phyloP scores from a whole-genome alignment of 1,139 yeast genomes.

The Hemisphaericaspora lyxosophila region DNA sequence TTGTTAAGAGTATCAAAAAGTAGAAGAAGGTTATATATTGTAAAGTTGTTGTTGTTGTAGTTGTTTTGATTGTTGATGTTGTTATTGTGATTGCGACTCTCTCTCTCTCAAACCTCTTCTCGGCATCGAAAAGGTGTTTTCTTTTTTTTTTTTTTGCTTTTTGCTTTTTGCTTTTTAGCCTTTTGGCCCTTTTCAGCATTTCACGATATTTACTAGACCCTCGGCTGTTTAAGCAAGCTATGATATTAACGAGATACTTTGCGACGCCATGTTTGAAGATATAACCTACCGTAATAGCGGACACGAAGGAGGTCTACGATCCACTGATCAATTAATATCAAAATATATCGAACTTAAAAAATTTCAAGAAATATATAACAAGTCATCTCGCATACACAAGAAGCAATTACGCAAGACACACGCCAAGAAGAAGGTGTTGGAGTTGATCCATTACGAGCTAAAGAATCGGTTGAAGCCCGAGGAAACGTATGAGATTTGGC shows the following conservation, averaged over 20 bases:
- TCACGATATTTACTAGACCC: too few relatives aligned
- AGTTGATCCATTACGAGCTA: slow-evolving; percentile 18
- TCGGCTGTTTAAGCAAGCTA: too few relatives aligned
- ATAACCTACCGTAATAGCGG: slow-evolving; percentile 15
- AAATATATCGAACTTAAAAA: slow-evolving; percentile 21
- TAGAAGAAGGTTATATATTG: too few relatives aligned
- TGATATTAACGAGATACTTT: too few relatives aligned
- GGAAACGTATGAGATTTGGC: slow-evolving; percentile 43
- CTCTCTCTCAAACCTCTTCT: too few relatives aligned
- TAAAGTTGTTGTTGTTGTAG: neutral
- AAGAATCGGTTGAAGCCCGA: slow-evolving; percentile 26
- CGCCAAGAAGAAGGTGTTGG: slow-evolving; percentile 16
- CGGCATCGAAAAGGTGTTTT: too few relatives aligned
- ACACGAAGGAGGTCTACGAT: slow-evolving; percentile 8
- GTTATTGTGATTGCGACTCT: too few relatives aligned
- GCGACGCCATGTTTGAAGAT: slow-evolving; percentile 24
- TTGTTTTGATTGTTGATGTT: neutral
- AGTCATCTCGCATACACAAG: slow-evolving; percentile 7
- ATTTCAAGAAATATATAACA: slow-evolving; percentile 12
- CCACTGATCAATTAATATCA: slow-evolving; percentile 14
- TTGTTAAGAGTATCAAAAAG: neutral
- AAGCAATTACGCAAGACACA: slow-evolving; percentile 14
- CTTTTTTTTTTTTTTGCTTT: too few relatives aligned
- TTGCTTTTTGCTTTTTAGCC: too few relatives aligned
- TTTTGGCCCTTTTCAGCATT: too few relatives aligned